phyloP scores from a whole-genome alignment of 805 yeast species.

The Kurtzmaniella fragi region DNA sequence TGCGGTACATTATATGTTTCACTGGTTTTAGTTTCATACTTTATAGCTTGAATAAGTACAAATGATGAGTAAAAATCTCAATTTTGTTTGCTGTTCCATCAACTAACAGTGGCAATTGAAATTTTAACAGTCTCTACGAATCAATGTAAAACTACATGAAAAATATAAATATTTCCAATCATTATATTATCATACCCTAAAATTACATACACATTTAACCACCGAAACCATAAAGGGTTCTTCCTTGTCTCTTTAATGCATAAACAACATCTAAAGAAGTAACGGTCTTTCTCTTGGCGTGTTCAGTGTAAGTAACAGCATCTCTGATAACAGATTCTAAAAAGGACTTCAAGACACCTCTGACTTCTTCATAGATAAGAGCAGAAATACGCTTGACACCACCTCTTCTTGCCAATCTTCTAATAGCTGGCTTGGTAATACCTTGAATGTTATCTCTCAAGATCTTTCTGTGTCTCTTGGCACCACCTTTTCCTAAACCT shows the following conservation, averaged over 20 bases:
- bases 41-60: no score
- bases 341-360: conserved; percentile 94
- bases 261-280: conserved; percentile 98
- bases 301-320: conserved; percentile 99
- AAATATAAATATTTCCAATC: no score
- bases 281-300: conserved; percentile 99
- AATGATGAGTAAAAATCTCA: no score
- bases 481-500: conserved; percentile 99
- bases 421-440: conserved; percentile 98
- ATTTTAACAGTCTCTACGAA: no score
- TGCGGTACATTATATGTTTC: no score
- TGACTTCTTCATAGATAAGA: conserved; percentile 96
- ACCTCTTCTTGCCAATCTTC: conserved; percentile 99
- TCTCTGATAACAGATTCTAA: conserved; percentile 97
- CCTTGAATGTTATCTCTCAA: conserved; percentile 99
- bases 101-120: no score
- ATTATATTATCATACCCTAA: not conserved
- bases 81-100: no score
- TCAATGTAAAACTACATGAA: no score
- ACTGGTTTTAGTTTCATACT: no score
- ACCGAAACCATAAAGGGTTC: conserved; percentile 99
- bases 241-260: conserved; percentile 99
- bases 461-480: conserved; percentile 99
- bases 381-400: conserved; percentile 99
- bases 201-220: conserved; percentile 53